A percentile compares a stretch with the other conserved stretches of the same genome.
Conservation (phyloP, 805 yeast species). For the Ogataea methanolica region DNA sequence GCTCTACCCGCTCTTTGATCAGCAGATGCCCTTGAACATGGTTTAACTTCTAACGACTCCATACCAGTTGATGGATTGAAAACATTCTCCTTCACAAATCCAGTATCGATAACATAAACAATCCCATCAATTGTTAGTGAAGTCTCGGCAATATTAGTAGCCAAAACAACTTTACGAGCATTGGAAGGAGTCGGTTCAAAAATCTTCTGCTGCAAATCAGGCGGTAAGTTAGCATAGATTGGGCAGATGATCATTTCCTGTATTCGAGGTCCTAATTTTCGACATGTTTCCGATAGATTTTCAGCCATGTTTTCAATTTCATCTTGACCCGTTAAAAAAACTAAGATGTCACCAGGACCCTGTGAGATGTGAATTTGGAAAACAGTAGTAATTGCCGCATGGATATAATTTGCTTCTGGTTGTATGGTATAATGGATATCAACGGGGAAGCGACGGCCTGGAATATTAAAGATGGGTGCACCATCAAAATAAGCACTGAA, state of each 20-base stretch:
- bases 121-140: conserved; percentile 96
- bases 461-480: conserved; percentile 85
- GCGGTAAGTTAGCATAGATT: conserved; percentile 86
- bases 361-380: conserved; percentile 79
- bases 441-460: conserved; percentile 93
- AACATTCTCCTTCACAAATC: conserved; percentile 88
- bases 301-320: conserved; percentile 86
- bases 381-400: conserved; percentile 83
- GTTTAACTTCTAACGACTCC: conserved; percentile 79
- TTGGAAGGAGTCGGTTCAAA: conserved; percentile 84
- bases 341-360: conserved; percentile 78
- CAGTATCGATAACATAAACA: conserved; percentile 90
- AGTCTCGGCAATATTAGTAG: conserved; percentile 97
- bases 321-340: conserved; percentile 93
- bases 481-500: conserved; percentile 76
- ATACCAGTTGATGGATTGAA: conserved; percentile 85
- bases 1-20: conserved; percentile 98
- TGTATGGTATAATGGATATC: conserved; percentile 76
- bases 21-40: conserved; percentile 93
- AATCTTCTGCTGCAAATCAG: conserved; percentile 73
- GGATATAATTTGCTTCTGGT: conserved; percentile 88
- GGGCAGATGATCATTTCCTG: conserved; percentile 72
- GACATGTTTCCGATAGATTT: conserved; percentile 58
- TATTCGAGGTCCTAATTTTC: conserved; percentile 55
- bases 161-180: conserved; percentile 81